Evolutionary conservation across 192 early-diverging fungal genomes (phyloP).

Genomic region (Obelidium mucronatum): DNA sequence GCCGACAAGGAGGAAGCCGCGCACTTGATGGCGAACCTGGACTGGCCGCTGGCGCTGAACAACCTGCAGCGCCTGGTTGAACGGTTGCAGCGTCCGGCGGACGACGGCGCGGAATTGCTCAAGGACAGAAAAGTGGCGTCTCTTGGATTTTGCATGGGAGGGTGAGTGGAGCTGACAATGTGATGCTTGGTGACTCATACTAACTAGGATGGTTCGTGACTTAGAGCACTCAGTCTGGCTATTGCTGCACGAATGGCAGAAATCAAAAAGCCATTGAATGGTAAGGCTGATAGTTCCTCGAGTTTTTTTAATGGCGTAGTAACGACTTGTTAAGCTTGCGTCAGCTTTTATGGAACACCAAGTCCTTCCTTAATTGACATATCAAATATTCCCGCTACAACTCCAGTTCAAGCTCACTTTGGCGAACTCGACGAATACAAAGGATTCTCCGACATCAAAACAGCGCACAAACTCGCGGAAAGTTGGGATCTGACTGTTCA

Average conservation of each 20-base stretch:
- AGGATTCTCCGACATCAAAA: constrained; percentile 30
- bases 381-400: constrained; percentile 30
- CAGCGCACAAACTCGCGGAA: constrained; percentile 30
- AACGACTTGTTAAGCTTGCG: constrained; percentile 24
- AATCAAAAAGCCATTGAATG: constrained; percentile 26
- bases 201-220: not conserved
- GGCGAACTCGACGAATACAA: constrained; percentile 27
- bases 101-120: constrained; percentile 9
- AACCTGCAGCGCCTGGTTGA: not conserved
- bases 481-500: constrained; percentile 38
- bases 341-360: constrained; percentile 40
- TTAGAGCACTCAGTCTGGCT: constrained; percentile 47
- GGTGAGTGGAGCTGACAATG: constrained; percentile 9
- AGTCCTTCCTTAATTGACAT: constrained; percentile 24
- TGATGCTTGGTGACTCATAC: not conserved
- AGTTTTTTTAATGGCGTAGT: not conserved
- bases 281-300: constrained; percentile 1
- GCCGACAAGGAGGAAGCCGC: constrained; percentile 57
- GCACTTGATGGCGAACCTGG: constrained; percentile 57
- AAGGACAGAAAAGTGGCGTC: constrained; percentile 49
- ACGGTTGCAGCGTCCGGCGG: constrained; percentile 2
- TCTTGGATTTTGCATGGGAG: constrained; percentile 63
- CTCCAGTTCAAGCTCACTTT: constrained; percentile 41
- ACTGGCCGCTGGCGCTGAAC: constrained; percentile 48
- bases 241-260: constrained; percentile 41